phyloP scores from a whole-genome alignment of 139 green algal genomes.

The Chlorella vulgaris region DNA sequence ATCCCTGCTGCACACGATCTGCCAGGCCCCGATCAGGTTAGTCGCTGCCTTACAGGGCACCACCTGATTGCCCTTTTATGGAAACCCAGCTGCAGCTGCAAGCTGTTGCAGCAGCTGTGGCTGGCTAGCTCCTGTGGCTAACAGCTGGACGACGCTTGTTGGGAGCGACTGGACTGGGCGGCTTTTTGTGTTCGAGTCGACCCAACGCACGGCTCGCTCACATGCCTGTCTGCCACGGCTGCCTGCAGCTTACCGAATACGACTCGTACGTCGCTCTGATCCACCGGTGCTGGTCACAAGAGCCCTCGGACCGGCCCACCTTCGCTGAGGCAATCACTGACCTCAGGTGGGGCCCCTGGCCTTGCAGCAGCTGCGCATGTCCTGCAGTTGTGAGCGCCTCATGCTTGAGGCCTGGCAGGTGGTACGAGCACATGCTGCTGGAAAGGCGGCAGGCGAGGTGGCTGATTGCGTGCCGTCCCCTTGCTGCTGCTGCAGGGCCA shows the following conservation, averaged over 20 bases:
- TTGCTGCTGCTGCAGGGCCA: neutral
- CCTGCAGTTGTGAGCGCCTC: neutral
- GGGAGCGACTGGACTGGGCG: too few species aligned
- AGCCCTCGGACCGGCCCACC: neutral
- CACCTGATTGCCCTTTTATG: too few species aligned
- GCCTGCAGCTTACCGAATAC: neutral
- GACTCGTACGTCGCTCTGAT: neutral
- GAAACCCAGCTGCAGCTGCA: too few species aligned
- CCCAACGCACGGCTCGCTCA: neutral
- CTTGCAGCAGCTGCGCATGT: neutral
- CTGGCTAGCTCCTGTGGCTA: too few species aligned
- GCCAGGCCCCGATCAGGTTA: slow-evolving; percentile 6
- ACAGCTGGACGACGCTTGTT: too few species aligned
- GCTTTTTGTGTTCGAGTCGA: too few species aligned
- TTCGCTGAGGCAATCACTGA: slow-evolving; percentile 14
- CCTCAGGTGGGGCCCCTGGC: neutral
- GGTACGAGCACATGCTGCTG: too few species aligned
- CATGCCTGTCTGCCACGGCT: neutral
- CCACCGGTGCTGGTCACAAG: slow-evolving; percentile 6
- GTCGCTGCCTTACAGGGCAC: too few species aligned
- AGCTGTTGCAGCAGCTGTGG: too few species aligned
- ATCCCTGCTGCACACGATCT: neutral
- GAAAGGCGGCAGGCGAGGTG: neutral
- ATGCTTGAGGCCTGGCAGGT: neutral
- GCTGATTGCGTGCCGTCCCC: neutral